These are phyloP conservation scores for Ricinus communis DNA, from an alignment of 345 rosid species.

Conservation along the genomic window DNA sequence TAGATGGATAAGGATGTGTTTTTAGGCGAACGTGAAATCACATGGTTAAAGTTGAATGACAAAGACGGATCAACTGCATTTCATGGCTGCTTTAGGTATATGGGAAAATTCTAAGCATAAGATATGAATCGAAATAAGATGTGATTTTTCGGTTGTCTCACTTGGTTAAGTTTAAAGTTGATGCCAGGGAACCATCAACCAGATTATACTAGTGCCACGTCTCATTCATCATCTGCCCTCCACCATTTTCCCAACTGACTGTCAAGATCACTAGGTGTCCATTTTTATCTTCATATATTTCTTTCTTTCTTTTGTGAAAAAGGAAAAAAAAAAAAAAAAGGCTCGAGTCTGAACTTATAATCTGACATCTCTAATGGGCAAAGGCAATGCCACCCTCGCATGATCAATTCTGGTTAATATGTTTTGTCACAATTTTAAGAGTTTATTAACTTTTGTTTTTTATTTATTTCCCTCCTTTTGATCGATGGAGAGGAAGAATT, in stretches of 20 bases:
- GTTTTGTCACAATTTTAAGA: no score
- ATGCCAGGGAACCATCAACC: slow-evolving; percentile 11
- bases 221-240: slow-evolving; percentile 10
- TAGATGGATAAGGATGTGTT: not conserved
- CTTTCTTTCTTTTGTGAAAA: no score
- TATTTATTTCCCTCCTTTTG: no score
- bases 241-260: not conserved
- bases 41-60: slow-evolving; percentile 1
- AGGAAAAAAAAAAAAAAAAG: no score
- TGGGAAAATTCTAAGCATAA: not conserved
- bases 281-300: not conserved
- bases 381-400: no score
- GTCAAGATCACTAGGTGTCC: not conserved
- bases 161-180: no score
- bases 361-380: no score
- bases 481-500: no score
- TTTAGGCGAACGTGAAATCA: not conserved
- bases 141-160: slow-evolving; percentile 4
- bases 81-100: not conserved
- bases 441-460: no score
- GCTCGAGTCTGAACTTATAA: not conserved
- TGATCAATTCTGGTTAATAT: no score
- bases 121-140: not conserved
- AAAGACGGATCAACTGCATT: slow-evolving; percentile 6
- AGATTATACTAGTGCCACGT: slow-evolving; percentile 9